Percentiles rank a stretch among this genome's conserved stretches.
These are phyloP conservation scores for Nannizziopsis barbatae DNA, from an alignment of 2,329 filamentous ascomycete species.

Conservation along the genomic window DNA sequence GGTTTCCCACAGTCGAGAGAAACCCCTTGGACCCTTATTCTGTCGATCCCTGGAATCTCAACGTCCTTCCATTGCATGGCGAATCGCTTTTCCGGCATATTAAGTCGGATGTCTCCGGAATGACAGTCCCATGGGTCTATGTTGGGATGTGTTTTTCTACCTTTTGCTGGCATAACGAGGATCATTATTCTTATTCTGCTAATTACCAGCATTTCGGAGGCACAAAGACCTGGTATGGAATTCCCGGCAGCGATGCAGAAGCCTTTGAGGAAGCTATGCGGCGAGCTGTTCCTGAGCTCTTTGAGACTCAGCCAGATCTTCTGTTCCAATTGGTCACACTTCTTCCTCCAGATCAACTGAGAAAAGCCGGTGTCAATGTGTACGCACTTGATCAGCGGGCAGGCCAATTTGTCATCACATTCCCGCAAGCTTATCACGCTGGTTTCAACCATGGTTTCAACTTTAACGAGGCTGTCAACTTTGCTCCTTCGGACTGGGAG, in stretches of 20 bases:
- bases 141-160: constrained; percentile 99
- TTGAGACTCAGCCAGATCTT: constrained; percentile 91
- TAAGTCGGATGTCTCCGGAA: constrained; percentile 95
- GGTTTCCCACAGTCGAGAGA: constrained; percentile 87
- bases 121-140: constrained; percentile 99
- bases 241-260: constrained; percentile 82
- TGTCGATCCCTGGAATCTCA: constrained; percentile 90
- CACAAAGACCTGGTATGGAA: constrained; percentile 98
- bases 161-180: constrained; percentile 98
- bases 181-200: constrained; percentile 93
- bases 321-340: constrained; percentile 96
- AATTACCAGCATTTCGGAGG: constrained; percentile 98
- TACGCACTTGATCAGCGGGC: constrained; percentile 93
- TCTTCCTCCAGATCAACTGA: constrained; percentile 81
- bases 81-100: constrained; percentile 95
- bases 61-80: constrained; percentile 75
- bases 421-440: constrained; percentile 92
- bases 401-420: constrained; percentile 91
- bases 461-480: constrained; percentile 98
- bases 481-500: constrained; percentile 91
- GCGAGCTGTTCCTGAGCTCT: constrained; percentile 87
- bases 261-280: constrained; percentile 95
- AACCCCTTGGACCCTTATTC: constrained; percentile 80
- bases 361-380: constrained; percentile 83
- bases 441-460: constrained; percentile 99